A percentile compares a stretch with the other conserved stretches of the same genome.
These are phyloP conservation scores for Phialophora verrucosa DNA, from an alignment of 2,329 filamentous ascomycete genomes.

Conservation along the genomic window DNA sequence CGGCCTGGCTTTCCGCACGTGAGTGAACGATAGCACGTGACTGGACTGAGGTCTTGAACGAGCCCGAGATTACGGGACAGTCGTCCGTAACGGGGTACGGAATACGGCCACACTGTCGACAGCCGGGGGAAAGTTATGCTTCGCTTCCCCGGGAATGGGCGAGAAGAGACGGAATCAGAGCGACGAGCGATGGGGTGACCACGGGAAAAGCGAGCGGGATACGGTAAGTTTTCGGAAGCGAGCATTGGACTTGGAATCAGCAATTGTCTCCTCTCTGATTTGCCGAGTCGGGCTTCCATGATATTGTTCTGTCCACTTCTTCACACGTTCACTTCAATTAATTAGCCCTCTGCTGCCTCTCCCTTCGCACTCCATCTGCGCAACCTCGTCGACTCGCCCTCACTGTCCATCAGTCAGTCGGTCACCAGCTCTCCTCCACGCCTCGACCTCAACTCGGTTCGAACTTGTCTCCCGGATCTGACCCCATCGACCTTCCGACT, in stretches of 20 bases:
- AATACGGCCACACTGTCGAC: not conserved
- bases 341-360: not conserved
- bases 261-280: slow-evolving; percentile 33
- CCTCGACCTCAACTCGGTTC: not conserved
- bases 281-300: not conserved
- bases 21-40: slow-evolving; percentile 14
- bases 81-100: slow-evolving; percentile 7
- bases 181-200: not conserved
- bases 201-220: slow-evolving; percentile 8
- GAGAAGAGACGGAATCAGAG: slow-evolving; percentile 12
- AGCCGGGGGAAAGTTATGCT: not conserved
- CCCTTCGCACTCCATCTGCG: slow-evolving; percentile 1
- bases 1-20: not conserved
- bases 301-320: slow-evolving; percentile 11
- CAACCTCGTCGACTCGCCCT: slow-evolving; percentile 2
- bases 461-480: not conserved
- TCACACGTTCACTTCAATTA: not conserved
- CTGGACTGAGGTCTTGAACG: no score
- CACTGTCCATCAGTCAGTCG: not conserved
- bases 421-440: slow-evolving; percentile 1
- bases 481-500: slow-evolving; percentile 2
- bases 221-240: slow-evolving; percentile 17
- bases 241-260: slow-evolving; percentile 3
- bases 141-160: not conserved
- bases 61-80: not conserved